Evolutionary conservation across 441 rosid species (phyloP), one percentile per base, ranked within the genome.

Genomic region (Gossypium laxum): DNA sequence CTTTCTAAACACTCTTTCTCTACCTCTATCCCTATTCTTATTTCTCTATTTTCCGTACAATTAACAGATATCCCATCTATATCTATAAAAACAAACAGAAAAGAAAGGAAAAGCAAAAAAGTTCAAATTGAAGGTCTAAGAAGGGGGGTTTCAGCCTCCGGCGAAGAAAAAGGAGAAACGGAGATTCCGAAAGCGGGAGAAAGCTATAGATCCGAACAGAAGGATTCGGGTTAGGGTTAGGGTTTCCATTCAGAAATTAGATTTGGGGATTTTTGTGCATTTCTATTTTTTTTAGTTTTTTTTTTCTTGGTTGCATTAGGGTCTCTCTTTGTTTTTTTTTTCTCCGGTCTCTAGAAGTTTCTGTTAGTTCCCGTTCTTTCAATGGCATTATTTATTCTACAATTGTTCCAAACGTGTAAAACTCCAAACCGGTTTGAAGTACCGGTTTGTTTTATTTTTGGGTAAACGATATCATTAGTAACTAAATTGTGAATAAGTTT

Each of bases 191-290:
- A 61, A 73, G 67, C 71, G 69, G 14, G 74, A 67, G 78, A 69
- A 70, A 32, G 48, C 52, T 50, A 70, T 50, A 76, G 79, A 81
- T 78, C 83, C 67, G 79, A 68, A 34, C 1, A 51, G 38, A 66
- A 77, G 75, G 71, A 72, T 73, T 77, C 48, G 82, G 77, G 72
- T 72, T 65, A 82, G 76, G 71, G 82, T 77, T 79, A 81, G 85
- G 83, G 81, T 77, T 79, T 80, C 87, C 89, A 83, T 85, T 82
- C 85, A 85, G 86, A 47, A 22, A 82, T 79, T 85, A 86, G 86
- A 86, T 74, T 85, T 79, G 83, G 81, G 77, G 78, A 69, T 72
- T 77, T 83, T 56, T 22, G 64, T 41, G 15, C 73, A 70, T 70
- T 34, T 70, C 65, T 67, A 66, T n/a, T n/a, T 47, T 10, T 65